Evolutionary conservation across 164 flowering plant species (phyloP).

Genomic region (Kalanchoe fedtschenkoi): DNA sequence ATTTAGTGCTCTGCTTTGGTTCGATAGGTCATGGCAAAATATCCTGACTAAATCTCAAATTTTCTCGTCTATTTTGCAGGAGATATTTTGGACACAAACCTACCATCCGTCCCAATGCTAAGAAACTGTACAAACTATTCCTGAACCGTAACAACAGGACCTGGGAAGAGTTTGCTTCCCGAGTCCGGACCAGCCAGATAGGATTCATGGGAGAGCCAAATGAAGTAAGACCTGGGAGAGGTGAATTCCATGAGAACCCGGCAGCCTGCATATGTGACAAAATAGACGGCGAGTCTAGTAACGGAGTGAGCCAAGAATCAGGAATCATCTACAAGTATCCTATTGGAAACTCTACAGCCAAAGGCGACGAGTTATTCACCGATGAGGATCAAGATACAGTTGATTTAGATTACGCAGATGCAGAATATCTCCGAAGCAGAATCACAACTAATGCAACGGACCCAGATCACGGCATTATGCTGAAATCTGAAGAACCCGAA

Average conservation of each 20-base stretch:
- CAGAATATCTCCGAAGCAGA: slow-evolving; percentile 12
- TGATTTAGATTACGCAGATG: slow-evolving; percentile 45
- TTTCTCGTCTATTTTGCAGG: slow-evolving; percentile 31
- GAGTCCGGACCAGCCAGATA: slow-evolving; percentile 44
- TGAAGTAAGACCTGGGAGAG: slow-evolving; percentile 78
- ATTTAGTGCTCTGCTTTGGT: no score
- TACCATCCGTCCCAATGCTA: slow-evolving; percentile 89
- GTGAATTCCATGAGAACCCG: slow-evolving; percentile 96
- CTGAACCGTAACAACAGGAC: slow-evolving; percentile 48
- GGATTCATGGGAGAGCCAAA: slow-evolving; percentile 97
- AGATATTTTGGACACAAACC: slow-evolving; percentile 96
- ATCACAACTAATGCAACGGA: slow-evolving; percentile 16
- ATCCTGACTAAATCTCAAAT: background rate
- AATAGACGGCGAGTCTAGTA: slow-evolving; percentile 23
- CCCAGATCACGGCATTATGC: slow-evolving; percentile 14
- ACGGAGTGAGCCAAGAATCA: background rate
- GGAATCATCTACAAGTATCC: background rate
- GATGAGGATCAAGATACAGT: slow-evolving; percentile 48
- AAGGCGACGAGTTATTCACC: slow-evolving; percentile 19
- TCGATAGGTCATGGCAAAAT: background rate
- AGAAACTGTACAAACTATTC: slow-evolving; percentile 52
- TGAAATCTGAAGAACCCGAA: slow-evolving; percentile 41
- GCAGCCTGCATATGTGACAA: slow-evolving; percentile 70
- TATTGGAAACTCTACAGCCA: slow-evolving; percentile 13
- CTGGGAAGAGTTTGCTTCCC: slow-evolving; percentile 80